A percentile compares a stretch with the other conserved stretches of the same genome.
Conservation (phyloP, 1,139 yeast genomes). For the Sugiyamaella sp. region DNA sequence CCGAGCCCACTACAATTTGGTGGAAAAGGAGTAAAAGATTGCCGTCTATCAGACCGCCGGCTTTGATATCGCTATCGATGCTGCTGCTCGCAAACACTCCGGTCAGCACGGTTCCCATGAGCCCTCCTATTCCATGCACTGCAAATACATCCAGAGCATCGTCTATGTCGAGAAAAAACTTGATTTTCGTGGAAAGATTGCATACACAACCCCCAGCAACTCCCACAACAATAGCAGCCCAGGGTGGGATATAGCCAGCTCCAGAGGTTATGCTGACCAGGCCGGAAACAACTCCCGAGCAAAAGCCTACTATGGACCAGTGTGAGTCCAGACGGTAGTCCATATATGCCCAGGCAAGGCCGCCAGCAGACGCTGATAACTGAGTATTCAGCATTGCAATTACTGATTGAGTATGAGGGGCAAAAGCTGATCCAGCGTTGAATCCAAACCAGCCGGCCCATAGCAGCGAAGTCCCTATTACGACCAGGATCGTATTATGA, state of each 20-base stretch:
- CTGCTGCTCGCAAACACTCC: conserved; percentile 39
- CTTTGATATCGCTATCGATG: conserved; percentile 27
- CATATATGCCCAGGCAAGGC: conserved; percentile 41
- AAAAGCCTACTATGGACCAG: conserved; percentile 45
- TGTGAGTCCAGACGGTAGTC: conserved; percentile 39
- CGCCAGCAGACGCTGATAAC: conserved; percentile 42
- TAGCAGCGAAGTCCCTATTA: conserved; percentile 57
- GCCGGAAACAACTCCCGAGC: conserved; percentile 48
- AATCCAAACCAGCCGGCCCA: conserved; percentile 89
- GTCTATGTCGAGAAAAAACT: conserved; percentile 43
- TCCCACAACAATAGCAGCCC: conserved; percentile 45
- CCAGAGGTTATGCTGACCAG: conserved; percentile 47
- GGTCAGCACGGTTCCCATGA: conserved; percentile 42
- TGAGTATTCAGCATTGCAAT: conserved; percentile 45
- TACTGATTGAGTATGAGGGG: conserved; percentile 54
- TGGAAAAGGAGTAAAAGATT: conserved; percentile 54
- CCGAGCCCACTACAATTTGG: conserved; percentile 51
- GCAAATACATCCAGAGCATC: conserved; percentile 46
- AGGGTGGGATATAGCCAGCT: conserved; percentile 44
- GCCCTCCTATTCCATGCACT: conserved; percentile 44
- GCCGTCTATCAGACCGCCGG: conserved; percentile 55
- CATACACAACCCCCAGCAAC: conserved; percentile 41
- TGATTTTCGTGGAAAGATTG: conserved; percentile 44
- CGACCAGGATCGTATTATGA: conserved; percentile 43
- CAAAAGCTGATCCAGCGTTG: conserved; percentile 78